Evolutionary conservation across 768 basidiomycete genomes (phyloP), one percentile per base, ranked within the genome.

Genomic region (Pleurotus sapidus): DNA sequence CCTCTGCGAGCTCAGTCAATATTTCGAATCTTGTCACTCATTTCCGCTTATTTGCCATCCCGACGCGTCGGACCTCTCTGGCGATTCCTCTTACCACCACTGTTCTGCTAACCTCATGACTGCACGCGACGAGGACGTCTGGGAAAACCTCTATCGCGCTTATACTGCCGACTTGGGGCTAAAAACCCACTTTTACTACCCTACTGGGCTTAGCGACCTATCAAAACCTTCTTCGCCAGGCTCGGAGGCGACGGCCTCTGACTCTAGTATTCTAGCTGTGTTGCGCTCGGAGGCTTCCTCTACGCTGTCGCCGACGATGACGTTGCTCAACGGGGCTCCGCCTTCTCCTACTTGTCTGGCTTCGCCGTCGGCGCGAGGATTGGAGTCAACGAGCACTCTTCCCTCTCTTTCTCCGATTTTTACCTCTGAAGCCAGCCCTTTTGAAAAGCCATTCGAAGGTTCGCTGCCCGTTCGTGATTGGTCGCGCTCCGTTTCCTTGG

Each of bases 11-110:
- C 15, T 39, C n/a, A 54, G 51, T 25, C 51, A 40, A 54, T 54
- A 37, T 54, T 54, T 54, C 24, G 51, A 54, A 54, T 54, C 51
- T 54, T 42, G 34, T 27, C 49, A 24, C 27, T 50, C 49, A 50
- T 50, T 50, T 50, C 49, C 49, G 49, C n/a, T n/a, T 34, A 50
- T 50, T 30, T 50, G 49, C 49, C 25, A 50, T 42, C 24, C 24
- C 15, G 37, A 40, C 39, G 51, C 51, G 39, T 54, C 51, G 15
- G n/a, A n/a, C 6, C 6, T 23, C 42, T 54, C 51, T 42, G 51
- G 39, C n/a, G 51, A 54, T 23, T 30, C 39, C n/a, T 42, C 51
- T 17, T 34, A 34, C 30, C 51, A 53, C 39, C 23, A 18, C 42
- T 42, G 11, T 20, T 15, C 51, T 42, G 39, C 39, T 40, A 20